Base-by-base conservation (phyloP, 495 filamentous ascomycete genomes). In the Neurospora sublineolata region DNA sequence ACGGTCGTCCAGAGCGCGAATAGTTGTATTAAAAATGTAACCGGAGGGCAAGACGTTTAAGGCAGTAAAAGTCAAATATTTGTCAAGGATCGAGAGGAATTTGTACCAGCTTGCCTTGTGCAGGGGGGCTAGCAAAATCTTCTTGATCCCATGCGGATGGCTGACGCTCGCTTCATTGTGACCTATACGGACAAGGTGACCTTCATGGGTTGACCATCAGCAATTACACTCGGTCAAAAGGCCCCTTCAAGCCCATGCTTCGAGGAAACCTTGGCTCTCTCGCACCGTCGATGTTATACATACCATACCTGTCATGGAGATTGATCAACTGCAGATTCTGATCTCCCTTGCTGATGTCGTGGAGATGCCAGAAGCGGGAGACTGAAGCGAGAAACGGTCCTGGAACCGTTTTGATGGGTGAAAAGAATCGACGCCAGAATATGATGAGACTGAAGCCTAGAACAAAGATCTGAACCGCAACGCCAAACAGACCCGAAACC, bases 121-220 rank as follows among this genome's bases (percentile, higher is more conserved):
- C 30, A 80, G 71, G 4, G 74, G 72, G 8, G 67, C 39, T 18
- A 76, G 71, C 0, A 82, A 69, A 40, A 80, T 71, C 46, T 73
- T 75, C 36, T 76, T 75, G 38, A 85, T 75, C 11, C 79, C 82
- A 67, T 86, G 83, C 3, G 83, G 83, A 71, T 87, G 80, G 68
- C 80, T 79, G 38, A 84, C 76, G 69, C 80, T 83, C 70, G 87
- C 82, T 81, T 87, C 85, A 73, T 87, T 82, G 40, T 80, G 76
- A 20, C 76, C 76, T 68, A 86, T 83, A 8, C 86, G 83, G 70
- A 87, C 80, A 70, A 86, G 85, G 44, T 80, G 68, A 12, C 84
- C 83, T 78, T 18, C n/a, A 52, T 52, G 44, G 20, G 44, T 52
- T 52, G n/a, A 52, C 4, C 9, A 23, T 52, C 20, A 52, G 20